phyloP scores from a whole-genome alignment of 177 flowering plant species.

The Vitis hybrid region DNA sequence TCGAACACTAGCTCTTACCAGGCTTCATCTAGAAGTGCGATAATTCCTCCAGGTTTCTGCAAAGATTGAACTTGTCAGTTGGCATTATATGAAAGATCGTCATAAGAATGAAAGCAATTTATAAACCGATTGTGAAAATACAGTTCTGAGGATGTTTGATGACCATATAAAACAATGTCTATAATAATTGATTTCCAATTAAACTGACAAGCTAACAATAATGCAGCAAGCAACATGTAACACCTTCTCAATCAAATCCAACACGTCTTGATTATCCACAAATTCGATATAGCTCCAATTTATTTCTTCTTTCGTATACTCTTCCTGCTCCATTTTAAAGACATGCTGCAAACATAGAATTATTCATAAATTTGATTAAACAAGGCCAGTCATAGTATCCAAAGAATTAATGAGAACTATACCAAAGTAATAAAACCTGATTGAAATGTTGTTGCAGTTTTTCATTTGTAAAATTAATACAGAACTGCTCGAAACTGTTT shows the following conservation, averaged over 20 bases:
- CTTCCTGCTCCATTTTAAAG: conserved; percentile 97
- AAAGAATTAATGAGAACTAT: background rate
- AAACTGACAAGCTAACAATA: background rate
- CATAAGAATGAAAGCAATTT: background rate
- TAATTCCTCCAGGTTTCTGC: conserved; percentile 99
- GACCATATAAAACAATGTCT: too few species aligned
- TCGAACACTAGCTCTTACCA: conserved; percentile 52
- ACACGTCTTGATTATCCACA: conserved; percentile 93
- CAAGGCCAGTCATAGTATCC: background rate
- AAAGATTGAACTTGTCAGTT: conserved; percentile 14
- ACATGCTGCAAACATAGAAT: conserved; percentile 72
- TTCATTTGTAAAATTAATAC: conserved; percentile 95
- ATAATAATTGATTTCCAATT: background rate
- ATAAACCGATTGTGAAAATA: too few species aligned
- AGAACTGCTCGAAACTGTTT: conserved; percentile 92
- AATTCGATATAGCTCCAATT: conserved; percentile 99
- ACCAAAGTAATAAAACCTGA: conserved; percentile 58
- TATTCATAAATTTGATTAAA: conserved; percentile 7
- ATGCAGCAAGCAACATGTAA: background rate
- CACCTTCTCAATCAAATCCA: conserved; percentile 96
- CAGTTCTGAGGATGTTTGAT: too few species aligned
- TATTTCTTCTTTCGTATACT: conserved; percentile 89
- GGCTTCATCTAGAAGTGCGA: conserved; percentile 97
- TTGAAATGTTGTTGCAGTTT: conserved; percentile 98
- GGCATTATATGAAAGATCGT: background rate